These are phyloP conservation scores for Microstegium vimineum DNA, from an alignment of 176 grass and related monocot genomes.

Conservation along the genomic window DNA sequence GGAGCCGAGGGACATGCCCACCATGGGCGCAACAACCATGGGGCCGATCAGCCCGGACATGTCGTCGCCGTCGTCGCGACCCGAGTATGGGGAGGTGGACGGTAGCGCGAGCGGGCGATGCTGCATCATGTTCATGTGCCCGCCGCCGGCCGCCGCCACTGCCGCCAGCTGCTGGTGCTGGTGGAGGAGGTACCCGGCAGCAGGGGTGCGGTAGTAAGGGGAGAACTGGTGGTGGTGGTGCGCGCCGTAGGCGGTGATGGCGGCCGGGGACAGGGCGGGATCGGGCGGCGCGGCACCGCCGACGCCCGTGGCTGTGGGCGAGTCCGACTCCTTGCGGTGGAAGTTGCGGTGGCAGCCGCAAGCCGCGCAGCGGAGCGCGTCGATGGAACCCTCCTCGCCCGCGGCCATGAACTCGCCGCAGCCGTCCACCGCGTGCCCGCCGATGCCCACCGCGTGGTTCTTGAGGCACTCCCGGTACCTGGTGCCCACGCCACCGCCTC, in stretches of 20 bases:
- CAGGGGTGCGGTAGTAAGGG: slow-evolving; percentile 74
- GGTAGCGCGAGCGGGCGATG: slow-evolving; percentile 60
- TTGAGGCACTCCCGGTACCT: slow-evolving; percentile 86
- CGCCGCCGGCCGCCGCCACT: slow-evolving; percentile 27
- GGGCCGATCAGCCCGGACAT: slow-evolving; percentile 44
- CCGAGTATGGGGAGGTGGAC: slow-evolving; percentile 58
- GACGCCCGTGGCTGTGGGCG: background rate
- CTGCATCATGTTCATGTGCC: slow-evolving; percentile 19
- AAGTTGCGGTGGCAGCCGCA: slow-evolving; percentile 93
- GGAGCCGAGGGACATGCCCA: slow-evolving; percentile 41
- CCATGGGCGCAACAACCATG: slow-evolving; percentile 42
- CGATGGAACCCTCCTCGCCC: slow-evolving; percentile 70
- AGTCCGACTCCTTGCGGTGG: slow-evolving; percentile 65
- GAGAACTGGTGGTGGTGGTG: slow-evolving; percentile 77
- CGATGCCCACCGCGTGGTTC: slow-evolving; percentile 91
- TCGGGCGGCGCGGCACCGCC: background rate
- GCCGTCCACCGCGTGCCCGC: slow-evolving; percentile 75
- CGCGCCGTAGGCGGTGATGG: slow-evolving; percentile 53
- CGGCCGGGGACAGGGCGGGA: slow-evolving; percentile 15
- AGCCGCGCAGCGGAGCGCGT: slow-evolving; percentile 76
- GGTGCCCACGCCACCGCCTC: background rate
- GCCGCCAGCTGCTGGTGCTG: slow-evolving; percentile 57
- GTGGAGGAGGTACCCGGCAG: slow-evolving; percentile 61
- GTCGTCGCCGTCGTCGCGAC: slow-evolving; percentile 54
- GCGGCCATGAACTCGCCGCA: slow-evolving; percentile 90